Base-by-base conservation (phyloP, 257 asterid species). In the Echium plantagineum region DNA sequence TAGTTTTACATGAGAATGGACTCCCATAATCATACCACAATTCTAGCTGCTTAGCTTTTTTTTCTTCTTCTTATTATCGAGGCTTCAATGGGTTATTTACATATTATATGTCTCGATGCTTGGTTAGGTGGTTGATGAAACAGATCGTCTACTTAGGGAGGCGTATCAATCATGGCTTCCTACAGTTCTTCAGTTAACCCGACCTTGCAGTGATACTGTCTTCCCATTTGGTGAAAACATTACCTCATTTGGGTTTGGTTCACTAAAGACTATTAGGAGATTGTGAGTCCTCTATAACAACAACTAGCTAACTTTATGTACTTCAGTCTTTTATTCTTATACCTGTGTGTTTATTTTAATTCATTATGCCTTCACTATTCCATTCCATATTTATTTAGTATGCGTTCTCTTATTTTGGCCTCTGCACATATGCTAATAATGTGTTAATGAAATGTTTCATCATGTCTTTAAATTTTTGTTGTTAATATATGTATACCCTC, bases 91-190 rank as follows among this genome's bases (percentile, higher is more conserved):
- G 21, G 21, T 53, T 53, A n/a, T 53, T 7, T 5, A 53, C 18
- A 10, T 17, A 12, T 56, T 38, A 21, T 51, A 60, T 62, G 55
- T 31, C 66, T 31, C 53, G 67, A 28, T 69, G 30, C 62, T 64
- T 3, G 69, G 58, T 69, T 76, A 90, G 95, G 96, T 90, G 57
- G 91, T 90, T 35, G 98, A 90, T 28, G 98, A 90, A 77, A 83
- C 95, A 58, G 98, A 90, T 72, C 80, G 96, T 59, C 71, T 90
- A 75, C 86, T 90, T 52, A 78, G 96, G 77, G 96, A 90, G 77
- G 83, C 94, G 2, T 87, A 90, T 72, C 98, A 90, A 58, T 90
- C 94, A 15, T 90, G 96, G 95, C 80, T 90, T 63, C 95, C 98
- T 57, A 83, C 84, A 30, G 96, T 87, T 53, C 85, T 90, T 62